Percentiles rank a stretch among this genome's conserved stretches.
Evolutionary conservation across 257 asterid genomes (phyloP).

Genomic region (Scutellaria minor): DNA sequence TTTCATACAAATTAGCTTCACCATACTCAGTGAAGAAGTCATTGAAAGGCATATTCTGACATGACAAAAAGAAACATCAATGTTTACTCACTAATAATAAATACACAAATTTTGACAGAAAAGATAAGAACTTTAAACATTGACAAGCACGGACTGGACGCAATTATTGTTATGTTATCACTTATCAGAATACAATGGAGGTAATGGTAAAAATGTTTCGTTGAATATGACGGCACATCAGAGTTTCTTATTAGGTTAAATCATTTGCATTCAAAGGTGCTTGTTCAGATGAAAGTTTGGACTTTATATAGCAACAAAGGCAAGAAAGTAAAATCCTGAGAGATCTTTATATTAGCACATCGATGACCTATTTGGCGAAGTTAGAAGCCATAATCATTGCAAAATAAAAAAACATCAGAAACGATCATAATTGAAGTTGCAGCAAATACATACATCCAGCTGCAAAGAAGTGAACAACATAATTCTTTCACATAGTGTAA

Average conservation of each 20-base stretch:
- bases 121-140: constrained; percentile 3
- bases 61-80: constrained; percentile 33
- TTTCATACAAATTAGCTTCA: constrained; percentile 81
- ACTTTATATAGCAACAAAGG: neutral
- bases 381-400: constrained; percentile 32
- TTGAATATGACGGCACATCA: neutral
- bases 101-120: neutral
- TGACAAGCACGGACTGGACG: constrained; percentile 2
- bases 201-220: neutral
- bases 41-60: constrained; percentile 74
- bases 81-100: constrained; percentile 13
- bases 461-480: constrained; percentile 18
- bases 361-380: constrained; percentile 17
- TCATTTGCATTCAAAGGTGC: neutral
- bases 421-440: constrained; percentile 20
- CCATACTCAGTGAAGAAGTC: constrained; percentile 97
- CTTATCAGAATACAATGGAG: neutral
- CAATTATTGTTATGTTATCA: neutral
- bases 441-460: constrained; percentile 27
- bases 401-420: constrained; percentile 16
- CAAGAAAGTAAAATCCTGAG: constrained; percentile 2
- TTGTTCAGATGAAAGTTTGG: neutral
- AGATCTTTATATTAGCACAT: constrained; percentile 7
- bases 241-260: neutral
- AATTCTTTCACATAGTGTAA: constrained; percentile 10